phyloP scores from a whole-genome alignment of 1,284 basidiomycete species.

The Fistulina hepatica region DNA sequence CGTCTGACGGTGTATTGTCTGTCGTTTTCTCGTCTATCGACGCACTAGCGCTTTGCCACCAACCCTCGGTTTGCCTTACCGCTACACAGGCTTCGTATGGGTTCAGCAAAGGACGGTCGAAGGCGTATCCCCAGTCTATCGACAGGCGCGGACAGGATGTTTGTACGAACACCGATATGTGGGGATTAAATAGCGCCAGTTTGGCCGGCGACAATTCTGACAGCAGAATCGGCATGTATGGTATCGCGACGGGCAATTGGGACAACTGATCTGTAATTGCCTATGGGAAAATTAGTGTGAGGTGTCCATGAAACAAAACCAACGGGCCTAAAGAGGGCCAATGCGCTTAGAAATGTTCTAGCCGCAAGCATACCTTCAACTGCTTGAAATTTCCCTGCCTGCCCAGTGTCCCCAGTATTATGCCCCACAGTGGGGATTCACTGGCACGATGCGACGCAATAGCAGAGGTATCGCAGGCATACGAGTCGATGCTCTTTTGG shows the following conservation, averaged over 20 bases:
- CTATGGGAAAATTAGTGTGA: slow-evolving; percentile 28
- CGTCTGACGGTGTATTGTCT: not conserved
- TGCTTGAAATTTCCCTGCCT: slow-evolving; percentile 90
- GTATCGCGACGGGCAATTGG: slow-evolving; percentile 42
- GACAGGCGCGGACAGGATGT: slow-evolving; percentile 93
- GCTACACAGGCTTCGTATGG: slow-evolving; percentile 93
- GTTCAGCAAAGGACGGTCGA: slow-evolving; percentile 79
- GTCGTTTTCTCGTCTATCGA: not conserved
- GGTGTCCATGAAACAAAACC: not conserved
- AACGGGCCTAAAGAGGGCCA: not conserved
- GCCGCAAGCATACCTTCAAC: slow-evolving; percentile 44
- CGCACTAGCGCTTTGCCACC: slow-evolving; percentile 33
- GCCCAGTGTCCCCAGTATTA: slow-evolving; percentile 93
- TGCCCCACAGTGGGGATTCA: slow-evolving; percentile 60
- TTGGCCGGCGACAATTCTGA: slow-evolving; percentile 96
- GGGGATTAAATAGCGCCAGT: slow-evolving; percentile 70
- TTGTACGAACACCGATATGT: slow-evolving; percentile 86
- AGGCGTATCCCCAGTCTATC: slow-evolving; percentile 98
- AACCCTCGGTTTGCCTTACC: slow-evolving; percentile 59
- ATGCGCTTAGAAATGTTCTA: not conserved
- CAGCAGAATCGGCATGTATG: slow-evolving; percentile 82
- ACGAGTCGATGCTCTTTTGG: slow-evolving; percentile 43
- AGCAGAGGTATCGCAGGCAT: slow-evolving; percentile 15
- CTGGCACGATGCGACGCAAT: slow-evolving; percentile 10
- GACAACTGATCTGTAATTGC: slow-evolving; percentile 67